These are phyloP conservation scores for Russula olivacea DNA, from an alignment of 768 basidiomycete genomes.

Conservation along the genomic window DNA sequence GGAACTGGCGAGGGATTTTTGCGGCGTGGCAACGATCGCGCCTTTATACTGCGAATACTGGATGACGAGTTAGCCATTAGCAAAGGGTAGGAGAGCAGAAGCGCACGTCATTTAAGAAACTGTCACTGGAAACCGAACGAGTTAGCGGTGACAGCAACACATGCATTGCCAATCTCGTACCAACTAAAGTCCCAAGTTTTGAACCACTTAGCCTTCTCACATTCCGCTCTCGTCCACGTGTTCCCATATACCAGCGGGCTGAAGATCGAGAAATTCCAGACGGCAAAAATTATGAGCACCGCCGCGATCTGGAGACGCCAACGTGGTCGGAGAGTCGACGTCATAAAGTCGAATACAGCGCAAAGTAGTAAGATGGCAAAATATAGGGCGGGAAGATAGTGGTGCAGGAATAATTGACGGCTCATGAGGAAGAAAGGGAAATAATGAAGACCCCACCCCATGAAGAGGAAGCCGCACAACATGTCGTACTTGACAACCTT, in stretches of 20 bases:
- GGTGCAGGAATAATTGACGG: constrained; percentile 95
- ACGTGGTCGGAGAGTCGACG: constrained; percentile 68
- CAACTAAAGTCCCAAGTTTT: constrained; percentile 97
- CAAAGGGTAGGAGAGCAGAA: constrained; percentile 4
- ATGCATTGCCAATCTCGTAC: constrained; percentile 35
- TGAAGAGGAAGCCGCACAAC: constrained; percentile 84
- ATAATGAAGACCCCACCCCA: constrained; percentile 92
- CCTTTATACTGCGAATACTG: constrained; percentile 56
- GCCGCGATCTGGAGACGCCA: constrained; percentile 77
- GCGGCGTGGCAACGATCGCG: constrained; percentile 35
- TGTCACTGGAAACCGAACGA: constrained; percentile 40
- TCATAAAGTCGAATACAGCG: constrained; percentile 77
- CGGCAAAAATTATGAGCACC: constrained; percentile 61
- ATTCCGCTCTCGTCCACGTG: constrained; percentile 80
- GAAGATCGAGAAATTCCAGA: constrained; percentile 75
- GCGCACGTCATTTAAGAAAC: constrained; percentile 64
- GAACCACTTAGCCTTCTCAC: constrained; percentile 73
- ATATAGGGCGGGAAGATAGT: constrained; percentile 96
- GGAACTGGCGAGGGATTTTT: constrained; percentile 29
- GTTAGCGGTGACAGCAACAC: constrained; percentile 8
- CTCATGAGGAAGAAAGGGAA: constrained; percentile 96
- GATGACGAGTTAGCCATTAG: background rate
- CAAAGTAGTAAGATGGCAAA: constrained; percentile 79
- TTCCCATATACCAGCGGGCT: constrained; percentile 80
- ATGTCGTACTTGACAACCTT: constrained; percentile 89